A percentile compares a stretch with the other conserved stretches of the same genome.
Conservation (phyloP, 345 rosid genomes). For the Stellera chamaejasme region DNA sequence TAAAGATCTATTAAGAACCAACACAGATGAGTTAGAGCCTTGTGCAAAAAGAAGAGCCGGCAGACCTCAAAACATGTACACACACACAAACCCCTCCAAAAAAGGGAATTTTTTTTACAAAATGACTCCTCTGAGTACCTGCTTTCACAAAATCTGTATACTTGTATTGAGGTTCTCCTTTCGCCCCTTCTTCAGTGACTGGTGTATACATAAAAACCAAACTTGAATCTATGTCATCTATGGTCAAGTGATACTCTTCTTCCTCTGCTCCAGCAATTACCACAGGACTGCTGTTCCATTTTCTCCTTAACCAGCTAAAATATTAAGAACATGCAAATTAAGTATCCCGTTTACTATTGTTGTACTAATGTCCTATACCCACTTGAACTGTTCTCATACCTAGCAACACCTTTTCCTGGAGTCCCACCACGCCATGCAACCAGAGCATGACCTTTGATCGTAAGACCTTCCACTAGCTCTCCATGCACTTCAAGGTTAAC, state of each 20-base stretch:
- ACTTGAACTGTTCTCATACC: conserved; percentile 32
- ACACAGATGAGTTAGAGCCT: too few species aligned
- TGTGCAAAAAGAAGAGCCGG: too few species aligned
- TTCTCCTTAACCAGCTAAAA: conserved; percentile 88
- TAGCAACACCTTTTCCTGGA: conserved; percentile 89
- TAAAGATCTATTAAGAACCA: too few species aligned
- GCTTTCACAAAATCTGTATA: conserved; percentile 95
- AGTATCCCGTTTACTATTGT: not conserved
- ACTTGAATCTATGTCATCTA: conserved; percentile 88
- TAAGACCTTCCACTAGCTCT: conserved; percentile 77
- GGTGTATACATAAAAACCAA: conserved; percentile 98
- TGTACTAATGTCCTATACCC: conserved; percentile 4
- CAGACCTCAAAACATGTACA: too few species aligned
- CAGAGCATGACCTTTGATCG: conserved; percentile 58
- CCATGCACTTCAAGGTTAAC: conserved; percentile 79
- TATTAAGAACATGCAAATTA: conserved; percentile 9
- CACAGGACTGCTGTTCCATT: conserved; percentile 90
- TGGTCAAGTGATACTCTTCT: conserved; percentile 62
- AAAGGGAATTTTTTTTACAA: conserved; percentile 2
- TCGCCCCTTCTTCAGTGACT: conserved; percentile 86
- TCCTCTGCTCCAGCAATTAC: conserved; percentile 89
- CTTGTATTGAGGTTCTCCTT: conserved; percentile 94
- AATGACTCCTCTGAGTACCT: conserved; percentile 34
- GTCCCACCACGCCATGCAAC: conserved; percentile 99
- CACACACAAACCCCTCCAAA: too few species aligned